phyloP scores from a whole-genome alignment of 805 yeast species.

The Candida railenensis region DNA sequence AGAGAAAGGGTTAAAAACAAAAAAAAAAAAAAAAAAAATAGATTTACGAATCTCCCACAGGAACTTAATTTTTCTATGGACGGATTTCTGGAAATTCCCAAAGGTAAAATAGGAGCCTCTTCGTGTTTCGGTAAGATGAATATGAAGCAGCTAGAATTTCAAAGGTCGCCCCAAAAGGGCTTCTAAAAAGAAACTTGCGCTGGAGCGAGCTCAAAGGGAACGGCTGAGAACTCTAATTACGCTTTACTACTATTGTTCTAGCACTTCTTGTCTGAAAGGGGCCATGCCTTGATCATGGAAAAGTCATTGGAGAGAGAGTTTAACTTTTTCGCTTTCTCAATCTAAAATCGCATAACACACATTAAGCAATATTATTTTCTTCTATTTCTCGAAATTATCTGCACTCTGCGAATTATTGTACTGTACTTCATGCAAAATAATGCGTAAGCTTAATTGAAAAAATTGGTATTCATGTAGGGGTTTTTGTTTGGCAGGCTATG shows the following conservation, averaged over 20 bases:
- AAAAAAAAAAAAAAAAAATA: no score
- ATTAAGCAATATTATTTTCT: background rate
- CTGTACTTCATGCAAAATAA: background rate
- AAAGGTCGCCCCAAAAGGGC: no score
- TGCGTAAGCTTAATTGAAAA: background rate
- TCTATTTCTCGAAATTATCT: background rate
- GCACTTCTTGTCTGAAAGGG: background rate
- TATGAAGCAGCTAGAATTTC: background rate
- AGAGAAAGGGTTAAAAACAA: background rate
- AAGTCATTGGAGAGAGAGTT: background rate
- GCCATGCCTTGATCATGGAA: background rate
- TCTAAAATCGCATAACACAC: background rate
- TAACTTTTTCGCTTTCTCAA: background rate
- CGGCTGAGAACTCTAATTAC: background rate
- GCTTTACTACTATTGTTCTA: background rate
- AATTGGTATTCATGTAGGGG: no score
- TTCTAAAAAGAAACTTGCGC: background rate
- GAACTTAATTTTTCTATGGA: background rate
- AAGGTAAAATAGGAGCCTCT: background rate
- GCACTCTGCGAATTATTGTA: background rate
- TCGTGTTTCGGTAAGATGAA: background rate
- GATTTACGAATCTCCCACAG: background rate
- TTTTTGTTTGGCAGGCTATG: background rate
- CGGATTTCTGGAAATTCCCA: background rate
- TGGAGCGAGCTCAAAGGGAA: background rate